Evolutionary conservation across 495 filamentous ascomycete species (phyloP).

Genomic region (Xylaria acuta): DNA sequence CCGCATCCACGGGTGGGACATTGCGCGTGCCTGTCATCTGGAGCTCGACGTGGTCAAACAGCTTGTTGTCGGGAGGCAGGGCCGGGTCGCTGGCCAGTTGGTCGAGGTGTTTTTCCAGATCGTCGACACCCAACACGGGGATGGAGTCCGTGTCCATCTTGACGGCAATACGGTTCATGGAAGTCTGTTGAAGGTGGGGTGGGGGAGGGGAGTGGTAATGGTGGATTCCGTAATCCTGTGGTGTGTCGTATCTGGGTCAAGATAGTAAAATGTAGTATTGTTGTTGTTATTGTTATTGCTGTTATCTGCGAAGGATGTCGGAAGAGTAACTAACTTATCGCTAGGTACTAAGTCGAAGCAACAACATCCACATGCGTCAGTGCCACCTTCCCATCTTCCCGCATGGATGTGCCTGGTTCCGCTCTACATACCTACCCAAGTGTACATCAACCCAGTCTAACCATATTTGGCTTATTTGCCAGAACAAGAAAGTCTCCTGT

Average conservation of each 20-base stretch:
- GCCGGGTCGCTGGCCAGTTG: slow-evolving; percentile 49
- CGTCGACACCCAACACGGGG: slow-evolving; percentile 53
- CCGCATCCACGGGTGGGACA: not conserved
- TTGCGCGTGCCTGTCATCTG: slow-evolving; percentile 54
- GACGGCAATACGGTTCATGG: slow-evolving; percentile 31
- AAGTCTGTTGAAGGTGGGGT: not conserved
- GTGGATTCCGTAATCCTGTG: not conserved
- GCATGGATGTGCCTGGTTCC: not conserved
- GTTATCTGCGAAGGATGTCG: not conserved
- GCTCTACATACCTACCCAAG: no score
- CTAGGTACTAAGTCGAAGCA: not conserved
- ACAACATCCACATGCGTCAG: no score
- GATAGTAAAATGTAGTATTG: not conserved
- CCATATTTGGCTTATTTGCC: not conserved
- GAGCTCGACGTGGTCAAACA: slow-evolving; percentile 62
- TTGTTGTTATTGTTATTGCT: not conserved
- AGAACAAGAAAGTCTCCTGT: not conserved
- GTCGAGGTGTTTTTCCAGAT: slow-evolving; percentile 57
- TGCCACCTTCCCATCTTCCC: not conserved
- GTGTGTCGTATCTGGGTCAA: not conserved
- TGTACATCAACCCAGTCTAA: not conserved
- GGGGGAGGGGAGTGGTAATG: no score
- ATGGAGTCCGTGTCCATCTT: slow-evolving; percentile 43
- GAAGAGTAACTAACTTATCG: not conserved
- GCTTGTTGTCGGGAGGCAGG: slow-evolving; percentile 47